phyloP scores from a whole-genome alignment of 306 rosid genomes.

The Heteromeles arbutifolia region DNA sequence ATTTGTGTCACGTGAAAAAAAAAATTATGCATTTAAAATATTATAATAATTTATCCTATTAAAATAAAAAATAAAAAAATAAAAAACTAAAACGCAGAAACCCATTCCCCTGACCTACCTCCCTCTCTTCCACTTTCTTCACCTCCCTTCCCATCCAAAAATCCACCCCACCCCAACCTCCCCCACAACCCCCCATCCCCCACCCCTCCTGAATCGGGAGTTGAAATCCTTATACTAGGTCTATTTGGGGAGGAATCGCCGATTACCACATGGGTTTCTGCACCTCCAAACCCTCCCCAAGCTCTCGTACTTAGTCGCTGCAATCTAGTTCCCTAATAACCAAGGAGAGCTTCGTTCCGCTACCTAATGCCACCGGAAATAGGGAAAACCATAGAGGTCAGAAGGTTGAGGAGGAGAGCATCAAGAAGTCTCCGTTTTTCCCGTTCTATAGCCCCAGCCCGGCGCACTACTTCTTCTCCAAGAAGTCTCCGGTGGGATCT shows the following conservation, averaged over 20 bases:
- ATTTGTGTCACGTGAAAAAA: no score
- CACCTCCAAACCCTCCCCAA: conserved; percentile 52
- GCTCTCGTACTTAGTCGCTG: conserved; percentile 20
- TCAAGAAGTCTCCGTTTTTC: conserved; percentile 63
- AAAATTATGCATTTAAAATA: no score
- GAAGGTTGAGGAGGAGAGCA: conserved; percentile 13
- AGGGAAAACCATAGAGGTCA: conserved; percentile 20
- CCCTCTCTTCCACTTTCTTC: no score
- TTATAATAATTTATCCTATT: no score
- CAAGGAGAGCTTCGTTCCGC: neutral
- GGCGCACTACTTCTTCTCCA: conserved; percentile 57
- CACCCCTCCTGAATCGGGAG: neutral
- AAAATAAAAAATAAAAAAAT: no score
- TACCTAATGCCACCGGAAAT: conserved; percentile 8
- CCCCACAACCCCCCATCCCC: no score
- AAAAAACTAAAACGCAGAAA: no score
- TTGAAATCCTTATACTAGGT: conserved; percentile 18
- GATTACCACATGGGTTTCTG: conserved; percentile 62
- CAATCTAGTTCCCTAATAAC: conserved; percentile 13
- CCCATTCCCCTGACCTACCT: no score
- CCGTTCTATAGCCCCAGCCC: conserved; percentile 78
- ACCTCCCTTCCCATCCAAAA: no score
- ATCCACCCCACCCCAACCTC: no score
- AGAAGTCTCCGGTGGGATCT: conserved; percentile 82
- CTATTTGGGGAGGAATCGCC: conserved; percentile 10